Base-by-base conservation (phyloP, 2,329 filamentous ascomycete species). In the Pseudogymnoascus sp. region DNA sequence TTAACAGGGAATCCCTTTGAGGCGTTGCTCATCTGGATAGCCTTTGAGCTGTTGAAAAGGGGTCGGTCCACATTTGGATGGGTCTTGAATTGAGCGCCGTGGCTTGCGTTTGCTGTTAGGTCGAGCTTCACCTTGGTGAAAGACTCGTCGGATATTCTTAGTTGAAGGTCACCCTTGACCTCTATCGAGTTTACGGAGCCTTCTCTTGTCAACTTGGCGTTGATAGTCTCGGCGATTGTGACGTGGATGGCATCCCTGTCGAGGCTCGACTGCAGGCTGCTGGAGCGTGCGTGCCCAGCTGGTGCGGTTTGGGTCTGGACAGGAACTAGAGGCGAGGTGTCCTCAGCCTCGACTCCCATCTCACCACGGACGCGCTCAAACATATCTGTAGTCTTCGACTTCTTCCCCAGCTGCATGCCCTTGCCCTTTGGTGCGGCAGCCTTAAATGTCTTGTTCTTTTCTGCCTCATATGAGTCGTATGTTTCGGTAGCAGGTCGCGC, bases 351-450 rank as follows among this genome's bases (percentile, higher is more conserved):
- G 38, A 88, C 83, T n/a, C 92, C 93, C 74, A 97, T 82, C 68
- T 97, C 93, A 65, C 90, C 91, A 69, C 92, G 88, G 35, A 99
- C 93, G 72, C 93, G 90, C 77, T 97, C 93, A 75, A 96, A 97
- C 83, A 97, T 96, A 76, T 96, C 93, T 31, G 90, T 96, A 21
- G 91, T 93, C 81, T 97, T 97, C 65, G 91, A 96, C 80, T 99
- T 99, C 82, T 97, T 97, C 77, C 95, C 95, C 64, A 99, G 82
- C 77, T 97, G 93, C 96, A 99, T 99, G 69, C 95, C 95, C 81
- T 99, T 99, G 71, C 91, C 92, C 78, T 96, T 91, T 65, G 88
- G 84, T 61, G 90, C 85, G 72, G 85, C 74, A 61, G 83, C 79
- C 72, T 81, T 85, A 78, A 86, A 89, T 1, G 87, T 80, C 79